Evolutionary conservation across 2,329 filamentous ascomycete genomes (phyloP), one percentile per base, ranked within the genome.

Genomic region (Botrytis cinerea): DNA sequence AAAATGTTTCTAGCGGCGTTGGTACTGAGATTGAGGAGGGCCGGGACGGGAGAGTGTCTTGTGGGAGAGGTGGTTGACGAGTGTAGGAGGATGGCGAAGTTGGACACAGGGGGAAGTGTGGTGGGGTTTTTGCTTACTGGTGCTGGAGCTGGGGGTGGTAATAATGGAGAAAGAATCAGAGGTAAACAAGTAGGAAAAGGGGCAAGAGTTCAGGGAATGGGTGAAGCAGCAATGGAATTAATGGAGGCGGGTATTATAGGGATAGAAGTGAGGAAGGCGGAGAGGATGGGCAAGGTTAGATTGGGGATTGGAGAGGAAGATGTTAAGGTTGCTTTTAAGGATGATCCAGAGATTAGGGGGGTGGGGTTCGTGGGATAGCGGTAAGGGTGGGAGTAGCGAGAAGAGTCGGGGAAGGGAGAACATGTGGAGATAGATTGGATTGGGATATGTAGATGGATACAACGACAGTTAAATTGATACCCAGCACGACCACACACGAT

Each of bases 51-150:
- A 2, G 96, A 99, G 83, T 95, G 93, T 71, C 92, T 94, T 0
- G 89, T 97, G 74, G 94, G 94, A 32, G 96, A 98, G 77, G 91
- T 98, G 8, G 85, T 97, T 10, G 94, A 97, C 78, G 96, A 99
- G 83, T 91, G 93, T 73, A 91, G 90, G 79, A 88, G 89, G 46
- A 88, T 95, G 74, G 88, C 88, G 3, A 84, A 87, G 70, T 85
- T 92, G 80, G 88, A 80, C 89, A 69, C 87, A 86, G 43, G 87
- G 87, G 45, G 88, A 60, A 85, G 87, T n/a, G 86, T 92, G 46
- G 85, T 90, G 61, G 86, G 89, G 51, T 87, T 90, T 75, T 83
- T 95, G 1, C 69, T 81, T 43, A 46, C 35, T 10, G 70, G 60
- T 1, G 48, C n/a, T 20, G 60, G 22, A 1, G 22, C 9, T 9